Base-by-base conservation (phyloP, 75 land plant species). In the Selaginella moellendorffii region DNA sequence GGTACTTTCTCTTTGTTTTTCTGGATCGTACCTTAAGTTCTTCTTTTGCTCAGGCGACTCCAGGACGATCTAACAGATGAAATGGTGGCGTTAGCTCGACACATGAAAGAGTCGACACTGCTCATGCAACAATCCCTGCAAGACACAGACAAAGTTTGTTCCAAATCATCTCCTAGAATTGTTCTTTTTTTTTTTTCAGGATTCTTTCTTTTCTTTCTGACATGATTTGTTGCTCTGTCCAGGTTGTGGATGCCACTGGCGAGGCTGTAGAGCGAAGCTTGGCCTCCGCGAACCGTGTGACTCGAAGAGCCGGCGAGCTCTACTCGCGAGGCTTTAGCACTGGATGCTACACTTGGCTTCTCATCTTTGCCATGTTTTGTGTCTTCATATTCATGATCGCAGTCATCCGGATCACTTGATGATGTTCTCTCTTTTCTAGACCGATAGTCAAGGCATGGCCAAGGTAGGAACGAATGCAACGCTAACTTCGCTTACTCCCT, bases 31-130 rank as follows among this genome's bases (percentile, higher is more conserved):
- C 25, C 27, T 65, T 54, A n/a, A 27, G 24, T 1, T 1, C 14
- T 22, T 26, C 9, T 56, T 52, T 70, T 19, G 28, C 27, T 63
- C 77, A 82, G 90, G 78, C 83, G 79, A 72, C 85, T 91, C 29
- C 97, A 91, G 76, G 97, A 91, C 53, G 82, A 79, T 69, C 68
- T 91, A 69, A 84, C 97, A 1, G 97, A 90, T 80, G 97, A 90
- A 75, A 90, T 87, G 97, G 97, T 87, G 65, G 78, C 24, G 31
- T 71, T 90, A 56, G 87, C 97, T 26, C 81, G 67, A 27, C 91
- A 87, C 70, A 80, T 90, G 0, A 90, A 87, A 77, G 88, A 90
- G 72, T 74, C 81, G 23, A 90, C 81, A 65, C 67, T 80, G 1
- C 29, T 80, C 65, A 87, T 90, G 87, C 84, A 74, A 62, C 79